These are phyloP conservation scores for Fusarium avenaceum DNA, from an alignment of 2,329 filamentous ascomycete genomes.

Conservation along the genomic window DNA sequence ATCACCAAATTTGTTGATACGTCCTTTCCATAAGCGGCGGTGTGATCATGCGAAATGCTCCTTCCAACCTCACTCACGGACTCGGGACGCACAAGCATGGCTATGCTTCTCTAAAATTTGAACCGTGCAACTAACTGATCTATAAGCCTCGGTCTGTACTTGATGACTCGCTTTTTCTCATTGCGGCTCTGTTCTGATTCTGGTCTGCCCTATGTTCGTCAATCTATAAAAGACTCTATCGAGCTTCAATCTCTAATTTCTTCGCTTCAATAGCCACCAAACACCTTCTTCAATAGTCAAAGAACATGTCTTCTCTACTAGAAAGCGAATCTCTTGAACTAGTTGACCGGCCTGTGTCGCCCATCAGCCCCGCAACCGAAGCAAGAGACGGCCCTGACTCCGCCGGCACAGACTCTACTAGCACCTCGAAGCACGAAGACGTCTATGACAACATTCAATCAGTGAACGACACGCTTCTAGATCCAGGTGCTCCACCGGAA, in stretches of 20 bases:
- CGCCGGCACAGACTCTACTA: not conserved
- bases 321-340: not conserved
- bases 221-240: constrained; percentile 2
- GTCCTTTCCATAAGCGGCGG: not conserved
- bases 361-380: not conserved
- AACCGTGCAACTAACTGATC: constrained; percentile 8
- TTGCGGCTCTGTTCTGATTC: not conserved
- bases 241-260: too few relatives aligned
- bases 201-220: not conserved
- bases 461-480: not conserved
- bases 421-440: not conserved
- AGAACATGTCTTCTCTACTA: not conserved
- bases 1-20: constrained; percentile 2
- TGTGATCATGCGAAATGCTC: constrained; percentile 22
- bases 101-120: constrained; percentile 1
- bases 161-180: not conserved
- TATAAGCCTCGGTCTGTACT: constrained; percentile 5
- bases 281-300: not conserved
- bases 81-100: constrained; percentile 21
- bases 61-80: constrained; percentile 1
- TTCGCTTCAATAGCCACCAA: not conserved
- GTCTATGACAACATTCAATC: not conserved
- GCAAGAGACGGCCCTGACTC: not conserved
- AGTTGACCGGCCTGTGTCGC: not conserved
- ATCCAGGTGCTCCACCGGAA: not conserved